Conservation (phyloP, 1,284 basidiomycete species). For the Ustanciosporium gigantosporum region DNA sequence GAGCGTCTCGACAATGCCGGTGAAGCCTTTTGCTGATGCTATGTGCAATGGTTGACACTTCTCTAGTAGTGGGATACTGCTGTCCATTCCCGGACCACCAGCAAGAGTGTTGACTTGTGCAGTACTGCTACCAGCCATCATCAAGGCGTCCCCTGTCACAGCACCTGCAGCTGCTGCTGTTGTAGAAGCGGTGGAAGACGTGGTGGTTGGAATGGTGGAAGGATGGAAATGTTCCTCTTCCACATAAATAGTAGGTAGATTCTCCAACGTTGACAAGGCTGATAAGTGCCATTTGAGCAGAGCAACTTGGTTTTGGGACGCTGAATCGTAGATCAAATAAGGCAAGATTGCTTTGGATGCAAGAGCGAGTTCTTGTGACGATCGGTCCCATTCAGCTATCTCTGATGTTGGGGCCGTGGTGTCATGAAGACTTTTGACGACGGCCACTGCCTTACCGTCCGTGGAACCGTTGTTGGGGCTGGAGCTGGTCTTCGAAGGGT, state of each 20-base stretch:
- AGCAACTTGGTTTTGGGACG: conserved; percentile 17
- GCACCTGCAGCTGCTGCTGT: not conserved
- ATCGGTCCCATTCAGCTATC: conserved; percentile 22
- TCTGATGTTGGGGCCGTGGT: too few relatives aligned
- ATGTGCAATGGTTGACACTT: conserved; percentile 73
- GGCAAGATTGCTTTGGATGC: conserved; percentile 24
- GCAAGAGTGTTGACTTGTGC: conserved; percentile 2
- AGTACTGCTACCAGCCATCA: conserved; percentile 2
- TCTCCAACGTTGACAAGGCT: conserved; percentile 23
- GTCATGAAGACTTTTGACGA: not conserved
- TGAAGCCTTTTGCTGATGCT: conserved; percentile 73
- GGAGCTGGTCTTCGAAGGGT: conserved; percentile 1
- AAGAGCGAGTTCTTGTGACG: conserved; percentile 15
- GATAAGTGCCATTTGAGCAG: conserved; percentile 40
- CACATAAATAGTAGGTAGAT: conserved; percentile 19
- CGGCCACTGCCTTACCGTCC: not conserved
- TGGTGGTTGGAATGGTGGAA: conserved; percentile 13
- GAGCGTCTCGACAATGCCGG: conserved; percentile 68
- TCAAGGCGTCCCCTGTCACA: not conserved
- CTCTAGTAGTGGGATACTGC: conserved; percentile 12
- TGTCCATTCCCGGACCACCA: not conserved
- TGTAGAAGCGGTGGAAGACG: not conserved
- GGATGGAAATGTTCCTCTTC: conserved; percentile 29
- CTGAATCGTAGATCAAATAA: conserved; percentile 39
- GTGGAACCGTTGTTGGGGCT: not conserved